Conservation (phyloP, 2,329 filamentous ascomycete genomes). For the Fonsecaea pugnacius region DNA sequence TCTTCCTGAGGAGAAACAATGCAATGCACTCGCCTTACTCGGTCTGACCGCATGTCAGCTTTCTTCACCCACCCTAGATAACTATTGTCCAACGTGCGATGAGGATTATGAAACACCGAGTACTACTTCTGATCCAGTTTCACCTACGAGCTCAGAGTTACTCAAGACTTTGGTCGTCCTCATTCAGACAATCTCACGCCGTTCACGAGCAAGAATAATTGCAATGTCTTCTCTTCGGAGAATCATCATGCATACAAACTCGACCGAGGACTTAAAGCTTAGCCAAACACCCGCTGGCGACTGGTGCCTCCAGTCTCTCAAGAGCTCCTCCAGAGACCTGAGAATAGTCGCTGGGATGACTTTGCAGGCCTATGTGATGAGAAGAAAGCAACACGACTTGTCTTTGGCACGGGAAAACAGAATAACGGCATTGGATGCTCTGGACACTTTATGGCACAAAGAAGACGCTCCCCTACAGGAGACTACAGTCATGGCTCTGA, state of each 20-base stretch:
- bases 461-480: constrained; percentile 72
- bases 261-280: constrained; percentile 66
- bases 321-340: constrained; percentile 82
- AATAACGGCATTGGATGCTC: constrained; percentile 68
- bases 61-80: constrained; percentile 14
- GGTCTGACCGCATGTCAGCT: constrained; percentile 62
- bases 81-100: constrained; percentile 47
- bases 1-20: constrained; percentile 57
- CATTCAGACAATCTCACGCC: constrained; percentile 50
- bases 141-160: constrained; percentile 41
- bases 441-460: constrained; percentile 73
- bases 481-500: constrained; percentile 82
- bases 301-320: constrained; percentile 79
- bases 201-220: constrained; percentile 66
- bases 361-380: constrained; percentile 65
- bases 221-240: constrained; percentile 74
- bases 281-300: constrained; percentile 71
- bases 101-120: constrained; percentile 26
- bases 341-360: constrained; percentile 77
- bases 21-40: constrained; percentile 59
- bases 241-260: constrained; percentile 68
- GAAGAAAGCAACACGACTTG: constrained; percentile 50
- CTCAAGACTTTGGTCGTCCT: constrained; percentile 52
- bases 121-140: neutral
- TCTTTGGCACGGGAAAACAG: constrained; percentile 66